A percentile compares a stretch with the other conserved stretches of the same genome.
Evolutionary conservation across 306 rosid genomes (phyloP).

Genomic region (Castanea sativa): DNA sequence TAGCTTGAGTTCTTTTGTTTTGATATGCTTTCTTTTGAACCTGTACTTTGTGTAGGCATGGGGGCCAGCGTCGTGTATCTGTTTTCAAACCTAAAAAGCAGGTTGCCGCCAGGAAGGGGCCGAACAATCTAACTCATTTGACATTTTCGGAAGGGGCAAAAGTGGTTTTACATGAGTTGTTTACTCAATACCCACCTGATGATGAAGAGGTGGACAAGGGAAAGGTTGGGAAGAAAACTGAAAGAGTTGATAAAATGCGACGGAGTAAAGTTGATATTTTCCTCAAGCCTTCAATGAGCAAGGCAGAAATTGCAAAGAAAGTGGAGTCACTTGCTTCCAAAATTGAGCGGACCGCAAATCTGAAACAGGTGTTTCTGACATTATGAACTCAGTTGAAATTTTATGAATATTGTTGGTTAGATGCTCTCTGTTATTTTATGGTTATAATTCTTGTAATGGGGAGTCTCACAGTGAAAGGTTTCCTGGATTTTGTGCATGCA

Average conservation of each 20-base stretch:
- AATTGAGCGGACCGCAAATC: conserved; percentile 22
- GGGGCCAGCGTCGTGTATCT: conserved; percentile 34
- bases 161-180: conserved; percentile 46
- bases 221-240: conserved; percentile 21
- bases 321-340: conserved; percentile 38
- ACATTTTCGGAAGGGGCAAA: conserved; percentile 56
- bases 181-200: conserved; percentile 65
- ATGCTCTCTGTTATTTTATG: conserved; percentile 10
- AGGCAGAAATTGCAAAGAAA: conserved; percentile 50
- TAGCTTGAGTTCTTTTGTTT: neutral
- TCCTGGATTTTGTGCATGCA: conserved; percentile 38
- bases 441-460: conserved; percentile 18
- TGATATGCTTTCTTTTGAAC: conserved; percentile 17
- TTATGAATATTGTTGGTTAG: conserved; percentile 27
- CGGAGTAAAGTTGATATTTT: conserved; percentile 47
- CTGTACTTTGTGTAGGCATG: conserved; percentile 40
- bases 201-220: conserved; percentile 40
- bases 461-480: conserved; percentile 18
- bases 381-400: neutral
- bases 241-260: neutral
- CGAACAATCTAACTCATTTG: conserved; percentile 24
- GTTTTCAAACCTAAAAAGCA: conserved; percentile 39
- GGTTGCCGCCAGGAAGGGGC: conserved; percentile 2
- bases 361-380: conserved; percentile 53
- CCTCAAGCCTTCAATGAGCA: conserved; percentile 45